Evolutionary conservation across 352 stramenopile genomes (phyloP), one percentile per base, ranked within the genome.

Genomic region (Globisporangium emineosum): DNA sequence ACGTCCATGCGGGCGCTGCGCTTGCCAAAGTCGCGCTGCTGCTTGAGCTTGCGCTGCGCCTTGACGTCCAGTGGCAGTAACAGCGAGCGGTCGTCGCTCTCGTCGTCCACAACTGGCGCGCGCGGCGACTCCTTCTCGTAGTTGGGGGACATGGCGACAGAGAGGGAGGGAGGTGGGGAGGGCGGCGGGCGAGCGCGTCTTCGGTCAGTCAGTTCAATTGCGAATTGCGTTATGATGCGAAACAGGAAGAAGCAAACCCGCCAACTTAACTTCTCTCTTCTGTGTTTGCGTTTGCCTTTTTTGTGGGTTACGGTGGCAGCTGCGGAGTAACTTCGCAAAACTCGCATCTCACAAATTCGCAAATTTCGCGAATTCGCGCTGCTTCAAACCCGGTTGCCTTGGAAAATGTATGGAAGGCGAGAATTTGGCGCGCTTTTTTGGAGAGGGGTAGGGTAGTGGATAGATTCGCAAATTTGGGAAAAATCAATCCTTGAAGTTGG

Each of bases 41-140:
- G 76, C 75, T 89, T 89, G 66, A 89, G 67, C 63, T 89, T 86
- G 75, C 79, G 79, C 62, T 86, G 79, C 42, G 71, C 59, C 62
- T 89, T 90, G 73, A 66, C 86, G 68, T 79, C 62, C 45, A 49
- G 27, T 15, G 32, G 57, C 40, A 54, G 30, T 25, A 54, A 30
- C 45, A 45, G 43, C 1, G 9, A 17, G 25, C 40, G 42, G 37
- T 51, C 37, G 50, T 65, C 60, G 53, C 33, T 29, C 40, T 62
- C 62, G 10, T 17, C 15, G 52, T 42, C 25, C 25, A 32, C 37
- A n/a, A 33, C 50, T 17, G 60, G 35, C 27, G 35, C 40, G 40
- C 29, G 60, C 50, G 35, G 50, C n/a, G 35, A 50, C 50, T 23
- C 52, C 52, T 58, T 58, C 30, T 58, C 52, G 53, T 43, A 57